Evolutionary conservation across 805 yeast species (phyloP).

Genomic region (Nakazawaea pomicola): DNA sequence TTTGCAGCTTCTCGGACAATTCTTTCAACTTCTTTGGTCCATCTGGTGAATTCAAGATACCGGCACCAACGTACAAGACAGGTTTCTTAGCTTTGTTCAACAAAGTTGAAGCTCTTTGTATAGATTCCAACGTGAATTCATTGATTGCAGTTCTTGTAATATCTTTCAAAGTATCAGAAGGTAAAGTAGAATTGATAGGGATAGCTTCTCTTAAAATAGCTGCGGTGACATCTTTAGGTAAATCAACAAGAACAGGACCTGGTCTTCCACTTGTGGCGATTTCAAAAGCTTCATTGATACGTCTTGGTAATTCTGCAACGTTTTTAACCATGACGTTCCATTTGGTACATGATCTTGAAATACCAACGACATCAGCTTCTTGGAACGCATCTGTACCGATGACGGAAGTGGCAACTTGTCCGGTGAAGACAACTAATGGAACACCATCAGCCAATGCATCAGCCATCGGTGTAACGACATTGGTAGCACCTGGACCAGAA

Average conservation of each 20-base stretch:
- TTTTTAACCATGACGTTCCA: slow-evolving; percentile 99
- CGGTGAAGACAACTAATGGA: slow-evolving; percentile 93
- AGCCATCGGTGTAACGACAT: slow-evolving; percentile 97
- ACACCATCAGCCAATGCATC: slow-evolving; percentile 97
- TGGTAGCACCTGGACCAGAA: slow-evolving; percentile 99
- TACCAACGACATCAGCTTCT: slow-evolving; percentile 97
- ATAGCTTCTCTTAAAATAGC: slow-evolving; percentile 81
- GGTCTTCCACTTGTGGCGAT: slow-evolving; percentile 96
- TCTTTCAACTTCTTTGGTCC: slow-evolving; percentile 79
- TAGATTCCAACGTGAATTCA: slow-evolving; percentile 69
- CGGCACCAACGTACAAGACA: slow-evolving; percentile 86
- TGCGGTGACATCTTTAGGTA: slow-evolving; percentile 97
- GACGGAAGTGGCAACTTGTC: slow-evolving; percentile 93
- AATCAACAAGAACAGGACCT: slow-evolving; percentile 95
- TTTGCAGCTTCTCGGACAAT: slow-evolving; percentile 83
- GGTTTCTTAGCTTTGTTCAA: slow-evolving; percentile 85
- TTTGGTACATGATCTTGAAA: slow-evolving; percentile 94
- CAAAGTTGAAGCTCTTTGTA: slow-evolving; percentile 71
- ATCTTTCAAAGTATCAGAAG: slow-evolving; percentile 64
- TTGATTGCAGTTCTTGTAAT: slow-evolving; percentile 67
- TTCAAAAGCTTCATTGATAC: slow-evolving; percentile 97
- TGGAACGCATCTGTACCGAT: slow-evolving; percentile 99
- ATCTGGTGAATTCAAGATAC: slow-evolving; percentile 72
- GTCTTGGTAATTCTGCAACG: slow-evolving; percentile 89
- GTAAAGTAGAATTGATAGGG: slow-evolving; percentile 74